Percentiles rank a stretch among this genome's conserved stretches.
Evolutionary conservation across 345 rosid genomes (phyloP).

Genomic region (Moricandia arvensis): DNA sequence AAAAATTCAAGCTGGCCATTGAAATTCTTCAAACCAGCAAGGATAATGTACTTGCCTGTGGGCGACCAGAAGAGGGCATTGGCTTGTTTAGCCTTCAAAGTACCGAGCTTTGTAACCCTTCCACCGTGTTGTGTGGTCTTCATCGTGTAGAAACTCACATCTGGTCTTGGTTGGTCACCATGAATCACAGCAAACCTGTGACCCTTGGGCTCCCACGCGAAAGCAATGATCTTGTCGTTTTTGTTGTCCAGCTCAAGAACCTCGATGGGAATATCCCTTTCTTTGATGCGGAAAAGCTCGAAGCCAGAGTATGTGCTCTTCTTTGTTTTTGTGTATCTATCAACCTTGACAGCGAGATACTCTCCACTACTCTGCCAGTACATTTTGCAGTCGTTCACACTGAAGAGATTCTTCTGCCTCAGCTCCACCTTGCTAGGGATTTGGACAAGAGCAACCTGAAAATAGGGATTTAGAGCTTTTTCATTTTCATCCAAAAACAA

Average conservation of each 20-base stretch:
- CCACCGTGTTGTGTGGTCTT: constrained; percentile 38
- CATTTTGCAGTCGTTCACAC: constrained; percentile 95
- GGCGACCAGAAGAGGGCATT: constrained; percentile 99
- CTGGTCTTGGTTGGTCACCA: constrained; percentile 92
- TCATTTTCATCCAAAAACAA: neutral
- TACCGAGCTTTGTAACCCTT: constrained; percentile 73
- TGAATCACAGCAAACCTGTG: constrained; percentile 95
- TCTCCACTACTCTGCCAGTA: constrained; percentile 99
- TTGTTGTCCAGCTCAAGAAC: constrained; percentile 97
- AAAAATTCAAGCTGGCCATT: constrained; percentile 90
- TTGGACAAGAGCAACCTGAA: constrained; percentile 89
- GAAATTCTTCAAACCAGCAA: constrained; percentile 66
- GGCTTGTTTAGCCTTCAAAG: constrained; percentile 89
- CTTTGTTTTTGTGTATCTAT: constrained; percentile 91
- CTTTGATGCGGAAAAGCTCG: constrained; percentile 93
- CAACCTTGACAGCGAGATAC: constrained; percentile 91
- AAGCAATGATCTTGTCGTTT: constrained; percentile 91
- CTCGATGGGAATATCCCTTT: constrained; percentile 94
- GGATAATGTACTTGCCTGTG: constrained; percentile 69
- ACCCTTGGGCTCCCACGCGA: constrained; percentile 99
- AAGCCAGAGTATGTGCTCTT: constrained; percentile 95
- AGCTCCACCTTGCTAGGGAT: constrained; percentile 84
- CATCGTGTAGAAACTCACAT: constrained; percentile 89
- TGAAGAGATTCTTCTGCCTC: constrained; percentile 94
- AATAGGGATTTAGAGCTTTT: neutral